These are phyloP conservation scores for Angomonas deanei DNA, from an alignment of 208 protist species.

Conservation along the genomic window DNA sequence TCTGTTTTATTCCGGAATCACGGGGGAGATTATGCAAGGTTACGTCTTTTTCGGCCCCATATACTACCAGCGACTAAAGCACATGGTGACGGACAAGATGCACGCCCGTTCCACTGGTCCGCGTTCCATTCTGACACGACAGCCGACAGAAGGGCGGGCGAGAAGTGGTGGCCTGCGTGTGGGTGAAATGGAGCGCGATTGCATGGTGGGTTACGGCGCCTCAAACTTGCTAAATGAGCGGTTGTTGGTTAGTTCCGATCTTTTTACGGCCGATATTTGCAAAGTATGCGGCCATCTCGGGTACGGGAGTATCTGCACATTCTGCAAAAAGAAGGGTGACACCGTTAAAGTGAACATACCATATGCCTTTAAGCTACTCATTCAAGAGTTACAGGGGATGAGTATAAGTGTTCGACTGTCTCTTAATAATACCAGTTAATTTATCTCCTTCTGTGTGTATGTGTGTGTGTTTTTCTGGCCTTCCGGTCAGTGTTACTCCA, in stretches of 20 bases:
- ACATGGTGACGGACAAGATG: slow-evolving; percentile 99
- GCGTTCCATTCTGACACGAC: slow-evolving; percentile 95
- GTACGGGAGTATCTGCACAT: slow-evolving; percentile 91
- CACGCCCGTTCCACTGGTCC: slow-evolving; percentile 96
- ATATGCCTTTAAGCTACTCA: slow-evolving; percentile 99
- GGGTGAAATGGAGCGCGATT: slow-evolving; percentile 99
- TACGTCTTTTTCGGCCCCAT: slow-evolving; percentile 99
- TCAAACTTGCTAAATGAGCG: slow-evolving; percentile 96
- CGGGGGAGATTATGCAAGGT: slow-evolving; percentile 95
- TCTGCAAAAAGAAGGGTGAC: slow-evolving; percentile 86
- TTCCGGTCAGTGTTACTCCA: too few relatives aligned
- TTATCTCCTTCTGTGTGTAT: not conserved
- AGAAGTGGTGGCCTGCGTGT: slow-evolving; percentile 98
- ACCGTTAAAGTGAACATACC: slow-evolving; percentile 95
- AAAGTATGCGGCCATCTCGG: slow-evolving; percentile 87
- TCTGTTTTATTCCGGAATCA: slow-evolving; percentile 94
- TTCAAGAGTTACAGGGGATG: slow-evolving; percentile 99
- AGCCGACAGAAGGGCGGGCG: slow-evolving; percentile 98
- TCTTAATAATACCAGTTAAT: not conserved
- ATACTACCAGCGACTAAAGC: slow-evolving; percentile 99
- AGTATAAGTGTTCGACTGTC: slow-evolving; percentile 87
- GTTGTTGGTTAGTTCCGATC: slow-evolving; percentile 96
- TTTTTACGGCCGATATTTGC: slow-evolving; percentile 96
- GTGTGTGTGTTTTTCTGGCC: not conserved
- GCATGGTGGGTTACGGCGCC: slow-evolving; percentile 96